phyloP scores from a whole-genome alignment of 2,329 filamentous ascomycete genomes.

The Apiospora malaysiana region DNA sequence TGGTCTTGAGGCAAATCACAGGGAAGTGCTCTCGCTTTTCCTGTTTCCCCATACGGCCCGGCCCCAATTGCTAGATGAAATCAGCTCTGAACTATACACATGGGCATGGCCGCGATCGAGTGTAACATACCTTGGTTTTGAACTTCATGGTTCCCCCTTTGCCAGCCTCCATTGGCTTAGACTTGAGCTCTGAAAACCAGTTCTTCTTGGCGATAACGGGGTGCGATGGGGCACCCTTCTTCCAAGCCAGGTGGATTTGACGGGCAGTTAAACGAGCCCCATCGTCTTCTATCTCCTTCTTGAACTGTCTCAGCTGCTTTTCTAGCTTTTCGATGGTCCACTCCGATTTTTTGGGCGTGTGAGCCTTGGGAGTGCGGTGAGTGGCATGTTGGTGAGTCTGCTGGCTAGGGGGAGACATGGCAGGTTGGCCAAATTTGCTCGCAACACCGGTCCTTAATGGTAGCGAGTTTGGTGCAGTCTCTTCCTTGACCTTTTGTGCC shows the following conservation, averaged over 20 bases:
- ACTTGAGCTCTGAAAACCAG: constrained; percentile 53
- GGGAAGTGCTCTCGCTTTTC: constrained; percentile 51
- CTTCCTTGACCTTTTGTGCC: constrained; percentile 30
- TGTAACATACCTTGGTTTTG: constrained; percentile 52
- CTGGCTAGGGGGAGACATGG: constrained; percentile 29
- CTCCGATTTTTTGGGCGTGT: constrained; percentile 42
- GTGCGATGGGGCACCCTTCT: constrained; percentile 44
- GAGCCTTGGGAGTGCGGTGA: constrained; percentile 38
- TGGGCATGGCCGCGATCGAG: too few relatives aligned
- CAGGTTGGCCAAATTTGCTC: constrained; percentile 28
- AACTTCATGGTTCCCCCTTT: constrained; percentile 54
- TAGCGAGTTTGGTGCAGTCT: constrained; percentile 28
- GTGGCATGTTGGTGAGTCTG: constrained; percentile 21
- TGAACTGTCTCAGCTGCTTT: constrained; percentile 45
- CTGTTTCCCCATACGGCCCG: constrained; percentile 46
- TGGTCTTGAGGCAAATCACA: constrained; percentile 54
- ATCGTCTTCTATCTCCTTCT: constrained; percentile 50
- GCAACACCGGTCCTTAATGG: constrained; percentile 28
- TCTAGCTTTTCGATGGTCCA: constrained; percentile 54
- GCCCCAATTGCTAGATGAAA: constrained; percentile 46
- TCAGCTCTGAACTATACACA: constrained; percentile 21
- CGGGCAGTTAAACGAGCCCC: constrained; percentile 51
- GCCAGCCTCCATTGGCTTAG: constrained; percentile 37
- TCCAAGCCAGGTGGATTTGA: constrained; percentile 52
- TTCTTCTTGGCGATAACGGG: constrained; percentile 51